Percentiles rank a stretch among this genome's conserved stretches.
phyloP scores from a whole-genome alignment of 805 yeast genomes.

The Yueomyces sp. region DNA sequence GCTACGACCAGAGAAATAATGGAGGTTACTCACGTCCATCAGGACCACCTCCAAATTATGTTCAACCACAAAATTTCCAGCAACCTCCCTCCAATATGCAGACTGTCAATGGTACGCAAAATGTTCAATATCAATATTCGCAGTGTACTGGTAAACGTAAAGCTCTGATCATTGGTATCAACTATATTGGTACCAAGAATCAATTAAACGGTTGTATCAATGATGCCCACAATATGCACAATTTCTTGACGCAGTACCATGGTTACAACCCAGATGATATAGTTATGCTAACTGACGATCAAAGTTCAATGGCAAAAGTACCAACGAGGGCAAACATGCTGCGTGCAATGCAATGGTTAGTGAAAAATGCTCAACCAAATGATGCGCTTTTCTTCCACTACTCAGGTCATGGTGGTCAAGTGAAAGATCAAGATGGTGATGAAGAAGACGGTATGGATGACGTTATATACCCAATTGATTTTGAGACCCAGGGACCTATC shows the following conservation, averaged over 20 bases:
- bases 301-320: slow-evolving; percentile 29
- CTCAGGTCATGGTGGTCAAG: slow-evolving; percentile 80
- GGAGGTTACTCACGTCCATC: slow-evolving; percentile 1
- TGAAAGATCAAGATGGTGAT: slow-evolving; percentile 55
- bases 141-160: slow-evolving; percentile 60
- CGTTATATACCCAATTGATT: slow-evolving; percentile 63
- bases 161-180: slow-evolving; percentile 68
- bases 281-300: slow-evolving; percentile 49
- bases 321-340: slow-evolving; percentile 64
- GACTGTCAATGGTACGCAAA: slow-evolving; percentile 2
- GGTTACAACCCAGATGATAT: slow-evolving; percentile 44
- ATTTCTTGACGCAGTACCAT: slow-evolving; percentile 28
- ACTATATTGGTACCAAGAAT: slow-evolving; percentile 53
- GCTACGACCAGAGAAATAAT: neutral
- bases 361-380: slow-evolving; percentile 55
- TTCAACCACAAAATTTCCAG: slow-evolving; percentile 5
- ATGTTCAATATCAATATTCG: slow-evolving; percentile 39
- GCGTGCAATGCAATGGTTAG: slow-evolving; percentile 75
- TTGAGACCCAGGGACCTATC: slow-evolving; percentile 50
- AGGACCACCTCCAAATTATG: slow-evolving; percentile 3
- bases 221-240: slow-evolving; percentile 46
- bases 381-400: slow-evolving; percentile 74
- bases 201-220: slow-evolving; percentile 69
- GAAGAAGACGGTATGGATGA: slow-evolving; percentile 66
- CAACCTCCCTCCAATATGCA: slow-evolving; percentile 3